These are phyloP conservation scores for Epichloe scottii DNA, from an alignment of 2,329 filamentous ascomycete species.

Conservation along the genomic window DNA sequence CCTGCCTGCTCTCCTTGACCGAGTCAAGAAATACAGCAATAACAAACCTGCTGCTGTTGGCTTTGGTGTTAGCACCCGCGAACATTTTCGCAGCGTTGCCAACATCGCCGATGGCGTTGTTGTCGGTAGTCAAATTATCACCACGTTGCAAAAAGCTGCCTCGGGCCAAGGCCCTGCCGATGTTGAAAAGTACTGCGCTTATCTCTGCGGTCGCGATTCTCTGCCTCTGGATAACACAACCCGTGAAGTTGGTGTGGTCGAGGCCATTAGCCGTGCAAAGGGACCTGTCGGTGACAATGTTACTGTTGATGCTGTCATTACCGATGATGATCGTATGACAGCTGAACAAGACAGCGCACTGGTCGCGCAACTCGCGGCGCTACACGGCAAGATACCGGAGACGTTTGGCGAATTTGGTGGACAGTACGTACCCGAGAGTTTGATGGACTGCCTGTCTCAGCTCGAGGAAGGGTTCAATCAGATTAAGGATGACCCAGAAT, in stretches of 20 bases:
- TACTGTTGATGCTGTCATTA: slow-evolving; percentile 46
- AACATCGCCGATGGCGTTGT: slow-evolving; percentile 86
- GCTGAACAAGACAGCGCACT: slow-evolving; percentile 44
- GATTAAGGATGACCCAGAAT: slow-evolving; percentile 74
- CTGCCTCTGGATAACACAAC: slow-evolving; percentile 29
- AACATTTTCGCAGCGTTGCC: slow-evolving; percentile 81
- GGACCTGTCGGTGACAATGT: slow-evolving; percentile 25
- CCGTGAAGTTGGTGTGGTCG: slow-evolving; percentile 56
- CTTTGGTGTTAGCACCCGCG: slow-evolving; percentile 89
- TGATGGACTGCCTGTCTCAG: slow-evolving; percentile 92
- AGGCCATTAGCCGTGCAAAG: slow-evolving; percentile 47
- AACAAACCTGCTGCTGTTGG: slow-evolving; percentile 85
- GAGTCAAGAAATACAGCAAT: slow-evolving; percentile 86
- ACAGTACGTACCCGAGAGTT: slow-evolving; percentile 91
- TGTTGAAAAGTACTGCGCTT: slow-evolving; percentile 77
- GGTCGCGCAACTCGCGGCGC: slow-evolving; percentile 71
- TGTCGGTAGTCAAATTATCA: slow-evolving; percentile 92
- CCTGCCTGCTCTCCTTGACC: slow-evolving; percentile 67
- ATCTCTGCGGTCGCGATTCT: slow-evolving; percentile 39
- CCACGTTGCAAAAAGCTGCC: slow-evolving; percentile 41
- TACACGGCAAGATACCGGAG: slow-evolving; percentile 69
- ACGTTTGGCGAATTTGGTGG: slow-evolving; percentile 94
- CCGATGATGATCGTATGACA: slow-evolving; percentile 55
- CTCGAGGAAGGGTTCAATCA: slow-evolving; percentile 84
- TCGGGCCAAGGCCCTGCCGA: slow-evolving; percentile 39